phyloP scores from a whole-genome alignment of 169 alveolate species.

The Hepatocystis sp. region DNA sequence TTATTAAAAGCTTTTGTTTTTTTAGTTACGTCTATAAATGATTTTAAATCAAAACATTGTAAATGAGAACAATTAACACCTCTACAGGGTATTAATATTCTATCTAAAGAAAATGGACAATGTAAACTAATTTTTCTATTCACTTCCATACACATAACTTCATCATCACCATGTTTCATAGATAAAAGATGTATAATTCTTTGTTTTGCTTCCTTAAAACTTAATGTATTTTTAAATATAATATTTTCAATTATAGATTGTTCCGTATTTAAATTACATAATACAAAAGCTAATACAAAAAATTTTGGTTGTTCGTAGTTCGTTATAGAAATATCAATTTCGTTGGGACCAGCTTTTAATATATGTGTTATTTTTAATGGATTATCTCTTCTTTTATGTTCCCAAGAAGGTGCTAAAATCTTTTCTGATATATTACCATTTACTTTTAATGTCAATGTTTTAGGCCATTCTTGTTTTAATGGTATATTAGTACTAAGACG shows the following conservation, averaged over 20 bases:
- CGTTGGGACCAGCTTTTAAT: conserved; percentile 83
- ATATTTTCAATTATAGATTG: conserved; percentile 79
- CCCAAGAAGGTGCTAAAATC: conserved; percentile 88
- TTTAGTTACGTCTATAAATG: conserved; percentile 90
- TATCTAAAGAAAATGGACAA: conserved; percentile 89
- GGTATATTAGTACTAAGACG: conserved; percentile 41
- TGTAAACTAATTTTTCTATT: conserved; percentile 82
- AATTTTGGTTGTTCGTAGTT: conserved; percentile 78
- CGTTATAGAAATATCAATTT: conserved; percentile 81
- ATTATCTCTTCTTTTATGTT: conserved; percentile 89
- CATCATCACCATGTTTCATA: conserved; percentile 86
- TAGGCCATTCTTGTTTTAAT: conserved; percentile 87
- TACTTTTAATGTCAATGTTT: conserved; percentile 79
- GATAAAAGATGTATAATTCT: conserved; percentile 77
- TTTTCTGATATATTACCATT: conserved; percentile 80
- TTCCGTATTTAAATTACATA: conserved; percentile 84
- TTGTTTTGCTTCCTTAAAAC: conserved; percentile 72
- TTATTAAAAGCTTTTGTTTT: conserved; percentile 93
- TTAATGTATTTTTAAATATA: conserved; percentile 74
- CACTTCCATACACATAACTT: conserved; percentile 87
- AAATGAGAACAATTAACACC: conserved; percentile 92
- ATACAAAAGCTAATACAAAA: conserved; percentile 81
- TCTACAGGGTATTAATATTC: conserved; percentile 92
- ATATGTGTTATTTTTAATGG: conserved; percentile 88
- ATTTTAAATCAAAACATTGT: conserved; percentile 93